These are phyloP conservation scores for Penicillium polonicum DNA, from an alignment of 2,329 filamentous ascomycete species.

Conservation along the genomic window DNA sequence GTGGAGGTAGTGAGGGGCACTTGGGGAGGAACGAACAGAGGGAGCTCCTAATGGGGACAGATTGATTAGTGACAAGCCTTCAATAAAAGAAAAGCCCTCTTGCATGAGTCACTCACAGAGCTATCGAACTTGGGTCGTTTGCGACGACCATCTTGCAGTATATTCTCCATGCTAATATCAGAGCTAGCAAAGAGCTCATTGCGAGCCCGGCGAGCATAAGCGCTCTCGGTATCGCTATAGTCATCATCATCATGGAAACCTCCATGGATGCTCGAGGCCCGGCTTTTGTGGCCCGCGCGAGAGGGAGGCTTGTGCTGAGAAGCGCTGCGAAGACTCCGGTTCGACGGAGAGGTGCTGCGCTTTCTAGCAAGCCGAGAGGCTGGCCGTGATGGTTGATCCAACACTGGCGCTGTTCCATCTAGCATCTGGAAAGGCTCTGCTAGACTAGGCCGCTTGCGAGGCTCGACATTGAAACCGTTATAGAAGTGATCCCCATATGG, in stretches of 20 bases:
- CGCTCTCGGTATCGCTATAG: conserved; percentile 86
- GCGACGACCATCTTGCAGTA: conserved; percentile 91
- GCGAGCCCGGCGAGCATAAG: conserved; percentile 72
- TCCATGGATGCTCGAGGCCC: conserved; percentile 59
- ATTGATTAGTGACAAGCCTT: conserved; percentile 12
- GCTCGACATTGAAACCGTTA: conserved; percentile 50
- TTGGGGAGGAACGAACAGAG: conserved; percentile 89
- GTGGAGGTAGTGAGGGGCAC: conserved; percentile 94
- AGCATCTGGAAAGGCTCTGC: conserved; percentile 65
- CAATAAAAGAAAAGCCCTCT: background rate
- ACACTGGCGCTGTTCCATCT: conserved; percentile 50
- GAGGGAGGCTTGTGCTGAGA: conserved; percentile 73
- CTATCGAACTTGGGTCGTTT: conserved; percentile 95
- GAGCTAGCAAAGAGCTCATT: conserved; percentile 86
- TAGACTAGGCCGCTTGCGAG: conserved; percentile 58
- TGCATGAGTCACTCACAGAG: conserved; percentile 69
- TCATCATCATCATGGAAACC: conserved; percentile 69
- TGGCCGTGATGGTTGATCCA: conserved; percentile 64
- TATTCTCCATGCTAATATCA: conserved; percentile 97
- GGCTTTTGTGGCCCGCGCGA: conserved; percentile 66
- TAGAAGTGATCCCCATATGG: conserved; percentile 51
- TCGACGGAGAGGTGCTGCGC: conserved; percentile 75
- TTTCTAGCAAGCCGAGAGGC: conserved; percentile 68
- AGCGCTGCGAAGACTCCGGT: conserved; percentile 71
- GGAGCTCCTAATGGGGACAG: conserved; percentile 69